phyloP scores from a whole-genome alignment of 2,329 filamentous ascomycete genomes.

The Acrocalymma vagum region DNA sequence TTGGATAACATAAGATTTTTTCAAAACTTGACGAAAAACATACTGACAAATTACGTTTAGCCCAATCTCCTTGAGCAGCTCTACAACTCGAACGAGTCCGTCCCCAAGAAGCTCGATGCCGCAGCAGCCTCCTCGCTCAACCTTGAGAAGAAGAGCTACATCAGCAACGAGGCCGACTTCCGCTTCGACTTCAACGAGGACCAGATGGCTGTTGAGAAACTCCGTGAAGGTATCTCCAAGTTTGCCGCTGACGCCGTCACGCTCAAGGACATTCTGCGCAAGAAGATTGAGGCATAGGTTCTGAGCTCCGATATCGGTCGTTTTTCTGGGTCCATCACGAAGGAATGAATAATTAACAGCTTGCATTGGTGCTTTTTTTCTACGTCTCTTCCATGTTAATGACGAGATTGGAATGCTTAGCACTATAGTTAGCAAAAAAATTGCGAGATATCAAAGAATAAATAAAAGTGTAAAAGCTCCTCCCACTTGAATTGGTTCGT shows the following conservation, averaged over 20 bases:
- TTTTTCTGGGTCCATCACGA: slow-evolving; percentile 22
- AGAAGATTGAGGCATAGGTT: slow-evolving; percentile 72
- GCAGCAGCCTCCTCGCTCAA: slow-evolving; percentile 70
- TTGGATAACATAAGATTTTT: slow-evolving; percentile 22
- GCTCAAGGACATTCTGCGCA: slow-evolving; percentile 89
- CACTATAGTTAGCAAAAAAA: slow-evolving; percentile 25
- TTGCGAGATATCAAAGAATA: slow-evolving; percentile 27
- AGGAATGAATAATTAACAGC: slow-evolving; percentile 31
- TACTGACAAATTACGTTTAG: slow-evolving; percentile 55
- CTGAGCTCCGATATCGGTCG: slow-evolving; percentile 33
- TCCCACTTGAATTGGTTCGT: too few relatives aligned
- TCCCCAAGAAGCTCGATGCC: slow-evolving; percentile 93
- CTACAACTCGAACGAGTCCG: slow-evolving; percentile 79
- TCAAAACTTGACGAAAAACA: background rate
- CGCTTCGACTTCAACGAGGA: slow-evolving; percentile 99
- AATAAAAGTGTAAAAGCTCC: slow-evolving; percentile 5
- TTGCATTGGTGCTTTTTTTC: slow-evolving; percentile 19
- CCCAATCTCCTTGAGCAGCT: slow-evolving; percentile 95
- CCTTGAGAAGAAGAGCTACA: slow-evolving; percentile 89
- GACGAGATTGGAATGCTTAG: slow-evolving; percentile 9
- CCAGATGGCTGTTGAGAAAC: slow-evolving; percentile 99
- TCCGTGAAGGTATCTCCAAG: slow-evolving; percentile 99
- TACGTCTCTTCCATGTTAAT: slow-evolving; percentile 7
- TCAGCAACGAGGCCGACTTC: slow-evolving; percentile 89
- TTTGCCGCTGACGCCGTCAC: slow-evolving; percentile 96